These are phyloP conservation scores for Geosmithia flava DNA, from an alignment of 2,329 filamentous ascomycete genomes.

Conservation along the genomic window DNA sequence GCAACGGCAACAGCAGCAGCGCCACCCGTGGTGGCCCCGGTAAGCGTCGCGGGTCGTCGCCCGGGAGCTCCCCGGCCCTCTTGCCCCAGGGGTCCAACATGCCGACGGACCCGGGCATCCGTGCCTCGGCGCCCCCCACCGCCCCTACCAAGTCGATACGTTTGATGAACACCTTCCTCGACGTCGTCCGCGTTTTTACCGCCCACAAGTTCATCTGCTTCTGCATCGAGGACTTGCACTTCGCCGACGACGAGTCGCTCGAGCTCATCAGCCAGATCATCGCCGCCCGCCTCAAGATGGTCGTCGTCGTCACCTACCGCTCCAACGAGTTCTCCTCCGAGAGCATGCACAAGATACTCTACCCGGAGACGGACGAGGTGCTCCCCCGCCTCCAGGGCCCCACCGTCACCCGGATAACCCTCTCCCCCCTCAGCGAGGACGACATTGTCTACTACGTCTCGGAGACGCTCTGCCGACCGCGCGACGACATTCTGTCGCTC, in stretches of 20 bases:
- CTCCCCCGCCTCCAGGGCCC: constrained; percentile 33
- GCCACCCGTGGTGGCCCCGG: not conserved
- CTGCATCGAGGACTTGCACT: constrained; percentile 80
- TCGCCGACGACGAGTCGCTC: constrained; percentile 76
- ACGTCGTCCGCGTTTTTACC: constrained; percentile 72
- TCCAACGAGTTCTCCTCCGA: constrained; percentile 51
- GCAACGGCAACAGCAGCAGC: not conserved
- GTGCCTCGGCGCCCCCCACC: constrained; percentile 32
- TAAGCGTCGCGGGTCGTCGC: constrained; percentile 34
- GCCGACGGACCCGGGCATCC: constrained; percentile 32
- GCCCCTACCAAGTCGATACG: constrained; percentile 53
- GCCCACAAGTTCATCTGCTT: constrained; percentile 80
- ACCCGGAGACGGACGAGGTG: constrained; percentile 41
- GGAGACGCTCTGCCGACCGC: constrained; percentile 62
- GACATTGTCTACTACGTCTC: constrained; percentile 77
- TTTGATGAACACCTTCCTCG: constrained; percentile 78
- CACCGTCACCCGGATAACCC: constrained; percentile 55
- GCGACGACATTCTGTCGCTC: constrained; percentile 62
- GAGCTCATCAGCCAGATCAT: constrained; percentile 77
- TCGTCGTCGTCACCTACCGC: constrained; percentile 66
- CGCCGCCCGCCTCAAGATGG: constrained; percentile 64
- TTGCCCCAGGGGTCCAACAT: constrained; percentile 22
- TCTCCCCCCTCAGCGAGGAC: constrained; percentile 62
- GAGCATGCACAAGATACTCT: constrained; percentile 39
- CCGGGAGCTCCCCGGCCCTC: constrained; percentile 29